phyloP scores from a whole-genome alignment of 768 basidiomycete genomes.

The Xerocomellus chrysenteron region DNA sequence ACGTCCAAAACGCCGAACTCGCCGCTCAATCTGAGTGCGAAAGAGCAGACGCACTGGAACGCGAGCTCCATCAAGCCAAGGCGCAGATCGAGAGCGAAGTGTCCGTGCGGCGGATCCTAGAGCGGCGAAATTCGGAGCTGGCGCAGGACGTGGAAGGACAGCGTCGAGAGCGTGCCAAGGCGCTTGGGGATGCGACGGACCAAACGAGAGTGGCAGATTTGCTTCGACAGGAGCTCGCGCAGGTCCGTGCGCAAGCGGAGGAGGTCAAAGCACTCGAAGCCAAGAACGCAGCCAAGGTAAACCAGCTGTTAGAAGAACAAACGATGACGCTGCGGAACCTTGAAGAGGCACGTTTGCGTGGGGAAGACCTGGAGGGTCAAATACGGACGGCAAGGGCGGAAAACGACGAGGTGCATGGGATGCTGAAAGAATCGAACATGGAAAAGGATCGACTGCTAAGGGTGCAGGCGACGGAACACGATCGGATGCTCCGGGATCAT shows the following conservation, averaged over 20 bases:
- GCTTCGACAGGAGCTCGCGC: slow-evolving; percentile 61
- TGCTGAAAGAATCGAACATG: slow-evolving; percentile 61
- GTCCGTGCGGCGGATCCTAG: slow-evolving; percentile 59
- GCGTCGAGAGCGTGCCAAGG: slow-evolving; percentile 51
- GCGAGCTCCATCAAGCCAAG: slow-evolving; percentile 60
- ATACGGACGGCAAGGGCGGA: slow-evolving; percentile 69
- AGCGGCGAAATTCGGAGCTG: slow-evolving; percentile 61
- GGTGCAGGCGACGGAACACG: slow-evolving; percentile 68
- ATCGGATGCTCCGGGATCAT: slow-evolving; percentile 75
- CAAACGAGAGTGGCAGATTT: slow-evolving; percentile 59
- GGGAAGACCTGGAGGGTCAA: slow-evolving; percentile 75
- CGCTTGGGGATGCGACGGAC: slow-evolving; percentile 67
- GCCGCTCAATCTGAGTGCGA: slow-evolving; percentile 46
- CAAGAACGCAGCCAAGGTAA: slow-evolving; percentile 61
- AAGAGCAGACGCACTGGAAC: slow-evolving; percentile 56
- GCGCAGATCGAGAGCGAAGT: slow-evolving; percentile 64
- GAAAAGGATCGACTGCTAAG: slow-evolving; percentile 81
- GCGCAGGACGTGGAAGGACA: slow-evolving; percentile 55
- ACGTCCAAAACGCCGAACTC: slow-evolving; percentile 41
- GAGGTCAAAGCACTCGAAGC: slow-evolving; percentile 67
- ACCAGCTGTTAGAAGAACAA: slow-evolving; percentile 71
- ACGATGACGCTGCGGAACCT: slow-evolving; percentile 66
- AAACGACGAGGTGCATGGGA: slow-evolving; percentile 61
- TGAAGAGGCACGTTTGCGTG: slow-evolving; percentile 71
- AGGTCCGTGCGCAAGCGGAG: slow-evolving; percentile 60